Conservation (phyloP, 192 early-diverging fungal species). For the Coemansia sp. region DNA sequence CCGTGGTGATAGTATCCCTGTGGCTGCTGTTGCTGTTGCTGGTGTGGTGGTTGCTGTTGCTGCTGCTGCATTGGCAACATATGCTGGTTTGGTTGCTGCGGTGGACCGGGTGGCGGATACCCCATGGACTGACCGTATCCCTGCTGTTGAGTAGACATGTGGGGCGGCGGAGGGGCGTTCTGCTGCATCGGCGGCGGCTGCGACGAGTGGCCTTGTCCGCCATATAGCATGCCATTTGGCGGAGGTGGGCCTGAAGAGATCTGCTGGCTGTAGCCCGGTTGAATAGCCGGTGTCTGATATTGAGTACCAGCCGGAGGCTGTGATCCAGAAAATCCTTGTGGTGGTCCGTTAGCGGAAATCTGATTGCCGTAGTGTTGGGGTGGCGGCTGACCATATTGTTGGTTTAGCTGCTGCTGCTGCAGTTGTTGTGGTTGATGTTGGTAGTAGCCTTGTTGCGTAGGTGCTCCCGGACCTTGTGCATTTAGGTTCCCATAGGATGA, state of each 20-base stretch:
- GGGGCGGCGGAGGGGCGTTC: slow-evolving; percentile 3
- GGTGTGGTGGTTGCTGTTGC: slow-evolving; percentile 17
- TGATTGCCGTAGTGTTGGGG: slow-evolving; percentile 20
- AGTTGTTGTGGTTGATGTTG: slow-evolving; percentile 24
- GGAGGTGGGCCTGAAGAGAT: slow-evolving; percentile 26
- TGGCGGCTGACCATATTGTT: slow-evolving; percentile 18
- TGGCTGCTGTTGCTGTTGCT: slow-evolving; percentile 29
- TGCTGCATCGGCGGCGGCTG: slow-evolving; percentile 28
- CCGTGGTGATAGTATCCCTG: slow-evolving; percentile 46
- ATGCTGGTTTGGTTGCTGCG: slow-evolving; percentile 13
- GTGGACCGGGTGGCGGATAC: slow-evolving; percentile 10
- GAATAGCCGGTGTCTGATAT: slow-evolving; percentile 8
- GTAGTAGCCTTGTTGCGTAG: slow-evolving; percentile 28
- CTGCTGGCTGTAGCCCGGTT: slow-evolving; percentile 34
- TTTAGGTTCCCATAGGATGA: neutral
- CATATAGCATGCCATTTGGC: slow-evolving; percentile 14
- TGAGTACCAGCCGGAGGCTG: slow-evolving; percentile 12
- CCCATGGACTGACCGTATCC: slow-evolving; percentile 20
- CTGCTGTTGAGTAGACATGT: slow-evolving; percentile 18
- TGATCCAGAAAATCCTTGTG: neutral
- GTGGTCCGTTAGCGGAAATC: neutral
- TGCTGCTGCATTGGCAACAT: slow-evolving; percentile 19
- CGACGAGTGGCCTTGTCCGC: slow-evolving; percentile 16
- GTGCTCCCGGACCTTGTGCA: slow-evolving; percentile 12
- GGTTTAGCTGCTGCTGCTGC: slow-evolving; percentile 12